Percentiles rank a stretch among this genome's conserved stretches.
Conservation (phyloP, 345 rosid genomes). For the Eucalyptus sideroxylon region DNA sequence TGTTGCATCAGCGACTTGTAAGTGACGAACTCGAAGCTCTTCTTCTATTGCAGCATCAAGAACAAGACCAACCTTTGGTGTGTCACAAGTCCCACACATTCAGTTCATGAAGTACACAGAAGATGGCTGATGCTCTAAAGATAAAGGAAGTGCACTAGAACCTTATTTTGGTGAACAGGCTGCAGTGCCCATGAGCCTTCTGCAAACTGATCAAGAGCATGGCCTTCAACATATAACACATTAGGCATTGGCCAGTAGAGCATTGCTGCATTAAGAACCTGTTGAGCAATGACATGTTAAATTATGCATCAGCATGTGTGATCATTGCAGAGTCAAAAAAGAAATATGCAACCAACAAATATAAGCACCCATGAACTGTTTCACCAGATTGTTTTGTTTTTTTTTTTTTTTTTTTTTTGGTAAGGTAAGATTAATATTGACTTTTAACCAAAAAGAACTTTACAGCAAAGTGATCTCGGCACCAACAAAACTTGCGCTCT, state of each 20-base stretch:
- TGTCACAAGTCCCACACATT: background rate
- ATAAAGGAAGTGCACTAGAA: background rate
- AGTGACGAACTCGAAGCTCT: constrained; percentile 38
- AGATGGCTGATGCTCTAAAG: background rate
- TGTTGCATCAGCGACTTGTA: constrained; percentile 60
- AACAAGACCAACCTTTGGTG: constrained; percentile 49
- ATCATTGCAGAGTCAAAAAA: background rate
- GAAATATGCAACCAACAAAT: background rate
- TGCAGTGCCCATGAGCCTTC: constrained; percentile 43
- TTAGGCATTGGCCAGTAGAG: constrained; percentile 54
- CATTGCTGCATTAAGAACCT: constrained; percentile 69
- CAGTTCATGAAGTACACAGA: background rate
- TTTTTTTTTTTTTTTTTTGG: too few relatives aligned
- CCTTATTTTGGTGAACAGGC: constrained; percentile 60
- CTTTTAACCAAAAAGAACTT: too few relatives aligned
- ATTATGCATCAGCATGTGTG: background rate
- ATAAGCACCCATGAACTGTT: background rate
- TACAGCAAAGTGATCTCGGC: too few relatives aligned
- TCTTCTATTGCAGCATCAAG: constrained; percentile 56
- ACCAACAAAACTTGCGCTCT: too few relatives aligned
- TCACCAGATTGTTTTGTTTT: background rate
- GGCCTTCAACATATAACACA: constrained; percentile 52
- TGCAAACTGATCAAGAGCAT: constrained; percentile 54
- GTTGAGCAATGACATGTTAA: background rate
- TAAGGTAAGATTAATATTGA: too few relatives aligned